These are phyloP conservation scores for Penicillium aurantiogriseum DNA, from an alignment of 2,329 filamentous ascomycete genomes.

Conservation along the genomic window DNA sequence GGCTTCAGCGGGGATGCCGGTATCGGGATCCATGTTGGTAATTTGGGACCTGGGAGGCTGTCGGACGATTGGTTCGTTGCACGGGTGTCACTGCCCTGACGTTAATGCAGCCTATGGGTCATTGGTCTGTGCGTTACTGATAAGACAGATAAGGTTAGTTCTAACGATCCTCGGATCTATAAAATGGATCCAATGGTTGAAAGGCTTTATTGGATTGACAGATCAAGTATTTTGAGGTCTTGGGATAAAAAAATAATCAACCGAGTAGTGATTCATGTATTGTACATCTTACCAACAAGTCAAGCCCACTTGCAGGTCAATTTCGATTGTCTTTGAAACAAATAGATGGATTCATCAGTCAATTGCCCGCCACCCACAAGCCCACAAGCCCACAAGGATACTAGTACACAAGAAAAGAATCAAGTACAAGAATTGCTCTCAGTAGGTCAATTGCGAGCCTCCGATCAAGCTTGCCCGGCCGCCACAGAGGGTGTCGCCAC, in stretches of 20 bases:
- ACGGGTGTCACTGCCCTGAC: neutral
- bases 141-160: constrained; percentile 2
- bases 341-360: neutral
- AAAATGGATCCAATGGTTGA: neutral
- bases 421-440: neutral
- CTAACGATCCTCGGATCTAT: neutral
- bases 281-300: neutral
- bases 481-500: constrained; percentile 8
- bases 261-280: neutral
- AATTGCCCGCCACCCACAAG: too few relatives aligned
- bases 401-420: neutral
- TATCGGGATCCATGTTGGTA: constrained; percentile 34
- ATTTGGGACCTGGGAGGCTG: neutral
- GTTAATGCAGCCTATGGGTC: neutral
- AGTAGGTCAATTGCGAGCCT: constrained; percentile 5
- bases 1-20: constrained; percentile 21
- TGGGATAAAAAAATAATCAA: neutral
- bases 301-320: neutral
- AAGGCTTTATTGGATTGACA: neutral
- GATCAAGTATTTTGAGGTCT: neutral
- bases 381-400: neutral
- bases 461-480: constrained; percentile 7
- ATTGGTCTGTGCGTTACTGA: constrained; percentile 1
- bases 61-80: neutral
- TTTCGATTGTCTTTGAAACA: neutral